Evolutionary conservation across 2,329 filamentous ascomycete species (phyloP), one percentile per base, ranked within the genome.

Genomic region (Lasiodiplodia theobromae): DNA sequence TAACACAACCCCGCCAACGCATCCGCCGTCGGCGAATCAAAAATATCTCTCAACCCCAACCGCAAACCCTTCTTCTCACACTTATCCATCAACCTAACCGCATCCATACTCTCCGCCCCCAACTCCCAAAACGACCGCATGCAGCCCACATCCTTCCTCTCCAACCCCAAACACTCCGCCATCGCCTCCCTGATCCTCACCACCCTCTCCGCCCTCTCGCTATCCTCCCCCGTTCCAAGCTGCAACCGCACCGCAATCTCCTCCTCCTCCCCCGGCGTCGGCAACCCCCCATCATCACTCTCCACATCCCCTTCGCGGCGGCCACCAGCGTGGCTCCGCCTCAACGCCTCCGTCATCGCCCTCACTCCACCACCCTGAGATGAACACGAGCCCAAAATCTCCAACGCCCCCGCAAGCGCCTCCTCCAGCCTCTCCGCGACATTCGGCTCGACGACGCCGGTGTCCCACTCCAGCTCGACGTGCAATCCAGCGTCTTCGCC

Each of bases 401-500:
- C 64, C 40, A 67, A 28, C 64, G n/a, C 53, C 14, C 21, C 25
- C 40, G 25, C 53, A n/a, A 67, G 6, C 38, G 40, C 38, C 52
- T 38, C 38, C 51, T 47, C 64, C 37, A 67, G 1, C 53, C 25
- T 16, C 52, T 34, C 64, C 8, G 44, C 52, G 12, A 34, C 25
- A 4, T 3, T 2, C 1, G 7, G 16, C 28, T 34, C 64, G 6
- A 67, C 53, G 3, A 57, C 44, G 37, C 25, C 52, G 4, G 4
- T 25, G n/a, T 67, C 64, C 11, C 54, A 67, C 64, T 67, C 64
- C 52, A 67, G 2, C 37, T 67, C 64, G 3, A 67, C 23, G 21
- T 25, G 18, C 40, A 66, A 25, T 53, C 38, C n/a, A n/a, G n/a
- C n/a, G n/a, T n/a, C n/a, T n/a, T n/a, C n/a, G n/a, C 23, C 34